phyloP scores from a whole-genome alignment of 2,329 filamentous ascomycete species.

The Drechslerella coelobrocha region DNA sequence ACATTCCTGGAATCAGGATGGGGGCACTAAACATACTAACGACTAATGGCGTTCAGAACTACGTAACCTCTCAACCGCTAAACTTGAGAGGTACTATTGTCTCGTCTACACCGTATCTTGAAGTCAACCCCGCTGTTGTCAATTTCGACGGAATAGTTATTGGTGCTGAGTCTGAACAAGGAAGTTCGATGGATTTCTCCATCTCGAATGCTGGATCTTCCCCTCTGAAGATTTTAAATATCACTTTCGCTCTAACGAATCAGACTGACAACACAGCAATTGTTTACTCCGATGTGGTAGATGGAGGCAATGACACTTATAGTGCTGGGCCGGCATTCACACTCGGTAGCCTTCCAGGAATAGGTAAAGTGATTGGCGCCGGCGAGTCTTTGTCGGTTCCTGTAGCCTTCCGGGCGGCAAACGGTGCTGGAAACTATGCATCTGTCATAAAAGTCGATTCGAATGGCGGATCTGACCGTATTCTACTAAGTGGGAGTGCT shows the following conservation, averaged over 20 bases:
- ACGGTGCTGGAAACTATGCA: conserved; percentile 56
- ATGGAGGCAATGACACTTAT: conserved; percentile 53
- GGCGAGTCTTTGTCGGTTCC: conserved; percentile 56
- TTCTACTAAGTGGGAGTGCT: conserved; percentile 57
- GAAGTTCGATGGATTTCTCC: conserved; percentile 56
- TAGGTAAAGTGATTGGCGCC: conserved; percentile 55
- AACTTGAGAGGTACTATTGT: conserved; percentile 59
- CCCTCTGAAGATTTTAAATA: conserved; percentile 57
- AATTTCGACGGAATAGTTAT: conserved; percentile 60
- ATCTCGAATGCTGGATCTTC: conserved; percentile 59
- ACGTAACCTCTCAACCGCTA: conserved; percentile 58
- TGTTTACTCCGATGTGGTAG: conserved; percentile 56
- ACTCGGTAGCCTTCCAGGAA: conserved; percentile 55
- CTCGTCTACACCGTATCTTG: conserved; percentile 58
- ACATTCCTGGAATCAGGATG: conserved; percentile 58
- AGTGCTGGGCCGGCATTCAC: conserved; percentile 57
- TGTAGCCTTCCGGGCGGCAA: conserved; percentile 57
- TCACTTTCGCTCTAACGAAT: conserved; percentile 56
- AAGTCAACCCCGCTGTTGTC: conserved; percentile 57
- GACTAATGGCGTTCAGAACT: conserved; percentile 58
- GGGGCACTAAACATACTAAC: conserved; percentile 59
- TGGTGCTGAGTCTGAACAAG: conserved; percentile 55
- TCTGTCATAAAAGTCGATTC: conserved; percentile 58
- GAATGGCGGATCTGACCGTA: conserved; percentile 56
- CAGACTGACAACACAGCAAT: conserved; percentile 53